Evolutionary conservation across 2,329 filamentous ascomycete species (phyloP).

Genomic region (Talaromyces sp.): DNA sequence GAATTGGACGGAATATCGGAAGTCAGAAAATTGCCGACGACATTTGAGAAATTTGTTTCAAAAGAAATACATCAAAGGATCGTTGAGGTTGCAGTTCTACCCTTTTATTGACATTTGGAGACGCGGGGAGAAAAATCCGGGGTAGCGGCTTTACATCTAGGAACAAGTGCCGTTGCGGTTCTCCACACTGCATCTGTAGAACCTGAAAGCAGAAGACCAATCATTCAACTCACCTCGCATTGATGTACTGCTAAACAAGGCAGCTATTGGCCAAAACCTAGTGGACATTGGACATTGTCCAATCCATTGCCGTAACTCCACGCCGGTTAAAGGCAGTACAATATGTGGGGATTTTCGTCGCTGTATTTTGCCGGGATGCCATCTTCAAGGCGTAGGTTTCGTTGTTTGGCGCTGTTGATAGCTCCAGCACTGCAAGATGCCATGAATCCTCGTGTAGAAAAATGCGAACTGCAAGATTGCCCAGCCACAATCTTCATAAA

Average conservation of each 20-base stretch:
- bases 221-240: not conserved
- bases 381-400: not conserved
- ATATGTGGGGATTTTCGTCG: not conserved
- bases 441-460: too few relatives aligned
- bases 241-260: not conserved
- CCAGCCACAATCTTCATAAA: not conserved
- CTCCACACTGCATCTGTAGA: not conserved
- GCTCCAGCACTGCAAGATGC: not conserved
- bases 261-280: not conserved
- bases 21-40: not conserved
- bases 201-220: not conserved
- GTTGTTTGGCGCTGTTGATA: not conserved
- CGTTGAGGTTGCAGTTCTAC: not conserved
- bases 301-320: not conserved
- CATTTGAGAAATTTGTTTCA: not conserved
- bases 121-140: conserved; percentile 1
- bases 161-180: not conserved
- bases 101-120: not conserved
- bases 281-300: not conserved
- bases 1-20: not conserved
- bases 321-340: not conserved
- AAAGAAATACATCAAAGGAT: not conserved
- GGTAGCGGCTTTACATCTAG: not conserved
- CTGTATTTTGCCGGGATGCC: not conserved
- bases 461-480: not conserved